Conservation (phyloP, 768 basidiomycete genomes). For the Xanthoconium purpureum region DNA sequence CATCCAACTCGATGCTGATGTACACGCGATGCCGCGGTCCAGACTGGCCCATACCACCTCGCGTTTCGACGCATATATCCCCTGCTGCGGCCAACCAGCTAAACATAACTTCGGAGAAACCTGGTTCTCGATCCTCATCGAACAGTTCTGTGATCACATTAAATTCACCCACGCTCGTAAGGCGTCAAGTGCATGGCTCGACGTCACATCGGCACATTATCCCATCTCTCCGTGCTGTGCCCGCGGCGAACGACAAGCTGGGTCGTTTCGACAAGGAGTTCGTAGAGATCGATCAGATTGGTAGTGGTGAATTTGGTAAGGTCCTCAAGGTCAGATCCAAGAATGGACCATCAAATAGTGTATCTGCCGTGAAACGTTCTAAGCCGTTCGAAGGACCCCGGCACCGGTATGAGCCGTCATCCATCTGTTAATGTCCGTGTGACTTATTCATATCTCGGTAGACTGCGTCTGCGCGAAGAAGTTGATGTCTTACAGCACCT, state of each 20-base stretch:
- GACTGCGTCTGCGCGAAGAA: conserved; percentile 88
- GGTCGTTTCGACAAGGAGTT: conserved; percentile 82
- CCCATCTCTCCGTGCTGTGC: conserved; percentile 24
- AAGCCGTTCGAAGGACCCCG: conserved; percentile 88
- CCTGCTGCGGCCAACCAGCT: conserved; percentile 41
- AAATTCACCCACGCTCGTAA: conserved; percentile 44
- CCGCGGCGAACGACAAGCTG: conserved; percentile 47
- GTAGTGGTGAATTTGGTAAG: conserved; percentile 90
- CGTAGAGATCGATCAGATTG: conserved; percentile 74
- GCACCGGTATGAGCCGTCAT: conserved; percentile 64
- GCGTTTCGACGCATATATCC: conserved; percentile 47
- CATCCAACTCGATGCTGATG: neutral
- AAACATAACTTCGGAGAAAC: conserved; percentile 41
- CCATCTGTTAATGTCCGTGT: conserved; percentile 10
- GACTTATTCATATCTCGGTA: conserved; percentile 31
- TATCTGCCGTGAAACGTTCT: conserved; percentile 92
- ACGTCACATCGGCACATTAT: conserved; percentile 23
- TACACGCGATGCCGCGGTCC: neutral
- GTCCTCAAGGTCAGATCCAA: conserved; percentile 83
- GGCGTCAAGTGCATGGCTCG: conserved; percentile 30
- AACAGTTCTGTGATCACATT: conserved; percentile 45
- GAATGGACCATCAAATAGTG: conserved; percentile 44
- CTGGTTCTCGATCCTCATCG: conserved; percentile 58
- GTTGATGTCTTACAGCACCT: conserved; percentile 88
- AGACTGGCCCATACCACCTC: conserved; percentile 59